Percentiles rank a stretch among this genome's conserved stretches.
Conservation (phyloP, 441 rosid species). For the Eruca vesicaria region DNA sequence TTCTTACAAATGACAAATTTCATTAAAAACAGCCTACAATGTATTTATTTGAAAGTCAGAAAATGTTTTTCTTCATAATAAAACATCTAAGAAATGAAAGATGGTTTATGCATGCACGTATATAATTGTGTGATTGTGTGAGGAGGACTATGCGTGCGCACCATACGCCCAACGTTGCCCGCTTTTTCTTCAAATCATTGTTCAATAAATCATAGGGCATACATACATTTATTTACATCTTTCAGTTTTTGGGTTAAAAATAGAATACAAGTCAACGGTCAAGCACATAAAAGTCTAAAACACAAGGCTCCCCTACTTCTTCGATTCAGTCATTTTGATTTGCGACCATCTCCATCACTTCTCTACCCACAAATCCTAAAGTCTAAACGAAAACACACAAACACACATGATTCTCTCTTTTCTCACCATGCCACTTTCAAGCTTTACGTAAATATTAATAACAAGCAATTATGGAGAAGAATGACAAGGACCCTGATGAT, state of each 20-base stretch:
- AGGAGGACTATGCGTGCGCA: constrained; percentile 30
- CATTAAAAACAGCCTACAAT: background rate
- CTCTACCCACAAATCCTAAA: constrained; percentile 23
- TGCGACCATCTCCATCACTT: background rate
- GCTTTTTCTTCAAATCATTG: constrained; percentile 10
- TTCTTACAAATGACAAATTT: background rate
- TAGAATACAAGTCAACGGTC: constrained; percentile 27
- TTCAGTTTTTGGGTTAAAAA: constrained; percentile 12
- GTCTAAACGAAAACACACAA: constrained; percentile 16
- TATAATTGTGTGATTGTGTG: background rate
- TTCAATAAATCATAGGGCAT: background rate
- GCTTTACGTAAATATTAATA: constrained; percentile 12
- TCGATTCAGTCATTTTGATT: constrained; percentile 19
- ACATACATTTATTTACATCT: background rate
- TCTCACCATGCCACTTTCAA: constrained; percentile 19
- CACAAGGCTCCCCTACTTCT: constrained; percentile 31
- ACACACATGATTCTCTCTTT: constrained; percentile 36
- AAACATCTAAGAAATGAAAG: background rate
- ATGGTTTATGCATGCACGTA: constrained; percentile 36
- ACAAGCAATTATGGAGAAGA: constrained; percentile 34
- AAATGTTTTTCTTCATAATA: background rate
- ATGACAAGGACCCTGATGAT: constrained; percentile 10
- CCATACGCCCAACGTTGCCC: constrained; percentile 26
- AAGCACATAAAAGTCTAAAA: constrained; percentile 10
- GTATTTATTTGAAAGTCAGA: background rate